Conservation (phyloP, 2,329 filamentous ascomycete genomes). For the Aspergillus cejpii region DNA sequence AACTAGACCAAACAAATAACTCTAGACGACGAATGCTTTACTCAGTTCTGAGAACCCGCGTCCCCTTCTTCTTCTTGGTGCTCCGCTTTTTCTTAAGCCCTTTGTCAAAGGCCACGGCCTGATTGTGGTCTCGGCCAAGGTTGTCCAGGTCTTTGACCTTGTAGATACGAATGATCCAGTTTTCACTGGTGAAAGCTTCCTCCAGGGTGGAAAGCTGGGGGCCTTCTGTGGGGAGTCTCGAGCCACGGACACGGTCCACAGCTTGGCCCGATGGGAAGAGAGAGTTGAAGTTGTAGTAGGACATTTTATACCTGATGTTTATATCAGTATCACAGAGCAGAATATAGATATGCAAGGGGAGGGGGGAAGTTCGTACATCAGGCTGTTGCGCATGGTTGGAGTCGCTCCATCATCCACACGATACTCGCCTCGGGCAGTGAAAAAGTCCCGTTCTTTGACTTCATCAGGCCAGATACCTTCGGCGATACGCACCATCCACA, state of each 20-base stretch:
- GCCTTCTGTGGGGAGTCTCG: constrained; percentile 71
- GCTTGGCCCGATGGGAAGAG: constrained; percentile 91
- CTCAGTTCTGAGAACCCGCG: constrained; percentile 41
- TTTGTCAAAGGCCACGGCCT: constrained; percentile 49
- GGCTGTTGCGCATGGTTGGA: constrained; percentile 96
- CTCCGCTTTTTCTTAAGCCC: constrained; percentile 49
- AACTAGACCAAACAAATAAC: constrained; percentile 8
- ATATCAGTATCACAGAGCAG: constrained; percentile 16
- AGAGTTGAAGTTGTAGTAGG: constrained; percentile 92
- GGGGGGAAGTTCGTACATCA: constrained; percentile 65
- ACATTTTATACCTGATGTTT: constrained; percentile 91
- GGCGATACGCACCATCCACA: constrained; percentile 99
- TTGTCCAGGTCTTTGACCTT: constrained; percentile 99
- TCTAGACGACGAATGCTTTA: constrained; percentile 19
- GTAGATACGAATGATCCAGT: constrained; percentile 99
- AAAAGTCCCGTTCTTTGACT: constrained; percentile 94
- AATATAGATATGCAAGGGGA: neutral
- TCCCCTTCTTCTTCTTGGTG: constrained; percentile 40
- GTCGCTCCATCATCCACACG: constrained; percentile 88
- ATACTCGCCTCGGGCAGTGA: constrained; percentile 90
- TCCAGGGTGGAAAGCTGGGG: constrained; percentile 84
- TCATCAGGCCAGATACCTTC: constrained; percentile 99
- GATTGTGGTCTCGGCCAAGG: constrained; percentile 77
- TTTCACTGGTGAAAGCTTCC: constrained; percentile 97
- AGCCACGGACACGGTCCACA: constrained; percentile 77